Base-by-base conservation (phyloP, 768 basidiomycete species). In the Hericium erinaceus region DNA sequence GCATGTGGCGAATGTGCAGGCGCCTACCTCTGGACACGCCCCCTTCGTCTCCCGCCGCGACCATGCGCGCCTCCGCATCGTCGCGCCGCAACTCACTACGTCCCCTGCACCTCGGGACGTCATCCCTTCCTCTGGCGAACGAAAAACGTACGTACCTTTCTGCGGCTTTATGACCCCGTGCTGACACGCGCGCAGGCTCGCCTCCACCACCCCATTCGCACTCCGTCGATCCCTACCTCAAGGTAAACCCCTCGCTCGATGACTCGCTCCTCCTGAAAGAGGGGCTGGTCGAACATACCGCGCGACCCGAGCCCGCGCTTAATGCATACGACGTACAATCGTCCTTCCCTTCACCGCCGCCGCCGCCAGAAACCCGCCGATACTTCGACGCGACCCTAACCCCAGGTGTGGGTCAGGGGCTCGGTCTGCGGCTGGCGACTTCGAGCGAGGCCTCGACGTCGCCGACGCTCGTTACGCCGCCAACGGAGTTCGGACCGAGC, bases 201-300 rank as follows among this genome's bases (percentile, higher is more conserved):
- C 44, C 9, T 46, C 44, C 16, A 20, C 44, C 15, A 9, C n/a
- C 16, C 44, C 20, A 13, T 11, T 46, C 44, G 44, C n/a, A 4
- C 44, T 46, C 55, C 3, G 48, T 24, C 13, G 62, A 63, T 15
- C 62, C 62, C n/a, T 63, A 58, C 39, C 60, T 63, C 13, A 13
- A 58, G 9, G 62, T 63, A 6, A 55, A 56, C n/a, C 57, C 62
- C 26, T 63, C 62, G 6, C 52, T 63, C 11, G 50, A 63, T 15
- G 50, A 61, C 50, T 63, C 62, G 7, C 13, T 63, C 16, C 49
- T 63, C 51, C 57, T 63, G 28, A 54, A 55, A 26, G 53, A 56
- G 33, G 62, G 62, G 16, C 52, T 61, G 15, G 57, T 63, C 18
- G 57, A 58, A 26, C 55, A 54, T 26, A 63, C 49, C 4, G 20